phyloP scores from a whole-genome alignment of 495 filamentous ascomycete genomes.

The Podospora pseudopauciseta region DNA sequence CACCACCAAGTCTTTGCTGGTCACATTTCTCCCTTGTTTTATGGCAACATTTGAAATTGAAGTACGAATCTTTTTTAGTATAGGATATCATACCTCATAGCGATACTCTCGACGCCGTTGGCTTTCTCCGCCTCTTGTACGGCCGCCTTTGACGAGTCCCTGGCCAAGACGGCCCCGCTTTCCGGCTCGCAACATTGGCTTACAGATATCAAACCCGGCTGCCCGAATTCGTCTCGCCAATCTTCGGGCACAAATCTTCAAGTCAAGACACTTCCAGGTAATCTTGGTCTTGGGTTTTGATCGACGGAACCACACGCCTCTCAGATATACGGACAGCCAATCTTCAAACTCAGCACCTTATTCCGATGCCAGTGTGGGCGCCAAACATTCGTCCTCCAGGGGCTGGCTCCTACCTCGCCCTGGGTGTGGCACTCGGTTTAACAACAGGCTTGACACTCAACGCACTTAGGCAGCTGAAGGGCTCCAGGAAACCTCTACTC shows the following conservation, averaged over 20 bases:
- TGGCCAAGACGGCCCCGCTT: conserved; percentile 18
- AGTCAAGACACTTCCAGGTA: not conserved
- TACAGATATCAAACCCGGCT: not conserved
- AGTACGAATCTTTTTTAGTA: not conserved
- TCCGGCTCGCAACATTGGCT: not conserved
- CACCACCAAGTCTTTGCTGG: not conserved
- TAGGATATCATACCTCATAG: not conserved
- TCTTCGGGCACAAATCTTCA: not conserved
- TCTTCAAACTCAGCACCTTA: not conserved
- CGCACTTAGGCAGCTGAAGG: conserved; percentile 5
- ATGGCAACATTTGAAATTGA: not conserved
- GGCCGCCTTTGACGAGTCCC: not conserved
- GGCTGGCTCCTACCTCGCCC: conserved; percentile 19
- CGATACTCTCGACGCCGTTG: not conserved
- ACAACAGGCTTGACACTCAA: conserved; percentile 17
- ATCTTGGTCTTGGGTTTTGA: not conserved
- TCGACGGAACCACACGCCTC: not conserved
- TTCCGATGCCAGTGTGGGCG: conserved; percentile 19
- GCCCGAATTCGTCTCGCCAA: not conserved
- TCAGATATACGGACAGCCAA: not conserved
- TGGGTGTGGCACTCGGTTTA: conserved; percentile 23
- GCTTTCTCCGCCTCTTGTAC: not conserved
- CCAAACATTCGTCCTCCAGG: conserved; percentile 5
- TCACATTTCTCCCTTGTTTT: not conserved
- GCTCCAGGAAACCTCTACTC: conserved; percentile 1